These are phyloP conservation scores for Dipteronia sinensis DNA, from an alignment of 345 rosid species.

Conservation along the genomic window DNA sequence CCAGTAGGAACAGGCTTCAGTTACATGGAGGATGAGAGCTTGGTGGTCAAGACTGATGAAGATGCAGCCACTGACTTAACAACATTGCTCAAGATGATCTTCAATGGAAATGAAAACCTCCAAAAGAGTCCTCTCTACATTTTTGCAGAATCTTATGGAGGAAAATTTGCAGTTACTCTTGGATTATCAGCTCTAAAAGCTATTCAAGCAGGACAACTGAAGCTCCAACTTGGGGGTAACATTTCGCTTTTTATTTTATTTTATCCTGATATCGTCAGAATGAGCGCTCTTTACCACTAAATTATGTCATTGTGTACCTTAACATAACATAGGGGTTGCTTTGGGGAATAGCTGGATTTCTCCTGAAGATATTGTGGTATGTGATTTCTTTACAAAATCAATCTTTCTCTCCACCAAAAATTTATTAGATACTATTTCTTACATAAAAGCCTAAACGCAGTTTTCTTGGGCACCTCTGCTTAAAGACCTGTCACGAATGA, in stretches of 20 bases:
- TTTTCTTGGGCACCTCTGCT: constrained; percentile 54
- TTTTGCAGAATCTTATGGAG: constrained; percentile 56
- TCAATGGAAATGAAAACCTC: constrained; percentile 30
- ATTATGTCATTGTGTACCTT: neutral
- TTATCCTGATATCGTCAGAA: no score
- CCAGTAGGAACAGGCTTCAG: constrained; percentile 54
- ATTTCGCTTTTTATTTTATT: no score
- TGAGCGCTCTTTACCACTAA: no score
- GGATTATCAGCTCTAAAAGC: constrained; percentile 36
- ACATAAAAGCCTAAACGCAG: constrained; percentile 17
- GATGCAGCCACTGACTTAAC: constrained; percentile 54
- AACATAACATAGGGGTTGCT: constrained; percentile 41
- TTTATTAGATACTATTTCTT: neutral
- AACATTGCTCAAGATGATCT: constrained; percentile 37
- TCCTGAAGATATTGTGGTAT: constrained; percentile 47
- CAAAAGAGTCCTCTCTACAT: constrained; percentile 43
- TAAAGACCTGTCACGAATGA: constrained; percentile 43
- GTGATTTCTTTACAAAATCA: neutral
- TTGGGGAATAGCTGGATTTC: constrained; percentile 57
- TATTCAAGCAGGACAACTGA: constrained; percentile 41
- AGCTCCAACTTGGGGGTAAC: constrained; percentile 49
- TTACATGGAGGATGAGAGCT: constrained; percentile 35
- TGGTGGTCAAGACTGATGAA: constrained; percentile 40
- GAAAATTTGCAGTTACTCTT: constrained; percentile 50
- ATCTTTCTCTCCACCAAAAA: neutral